Evolutionary conservation across 2,329 filamentous ascomycete genomes (phyloP).

Genomic region (Tympanopsis confertula): DNA sequence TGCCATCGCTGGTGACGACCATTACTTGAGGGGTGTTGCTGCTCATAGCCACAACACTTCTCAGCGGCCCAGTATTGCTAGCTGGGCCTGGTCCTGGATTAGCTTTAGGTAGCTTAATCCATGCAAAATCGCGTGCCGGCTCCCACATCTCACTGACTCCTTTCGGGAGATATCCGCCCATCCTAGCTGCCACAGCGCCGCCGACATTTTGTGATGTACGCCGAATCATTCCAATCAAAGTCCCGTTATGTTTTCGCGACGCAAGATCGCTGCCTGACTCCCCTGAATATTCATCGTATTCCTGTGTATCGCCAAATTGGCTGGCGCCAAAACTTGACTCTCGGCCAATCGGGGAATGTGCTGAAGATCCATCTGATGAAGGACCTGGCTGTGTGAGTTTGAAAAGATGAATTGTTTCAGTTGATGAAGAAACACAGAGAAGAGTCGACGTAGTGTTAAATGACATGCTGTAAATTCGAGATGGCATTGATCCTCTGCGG

Average conservation of each 20-base stretch:
- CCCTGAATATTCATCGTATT: background rate
- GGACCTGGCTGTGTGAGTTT: conserved; percentile 28
- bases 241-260: conserved; percentile 25
- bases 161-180: conserved; percentile 54
- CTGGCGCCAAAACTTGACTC: background rate
- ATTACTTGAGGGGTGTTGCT: conserved; percentile 57
- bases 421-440: conserved; percentile 58
- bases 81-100: conserved; percentile 6
- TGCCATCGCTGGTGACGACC: conserved; percentile 60
- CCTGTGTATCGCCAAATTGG: background rate
- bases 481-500: conserved; percentile 56
- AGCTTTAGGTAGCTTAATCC: conserved; percentile 49
- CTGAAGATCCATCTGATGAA: background rate
- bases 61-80: conserved; percentile 7
- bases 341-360: background rate
- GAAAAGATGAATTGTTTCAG: conserved; percentile 60
- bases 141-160: conserved; percentile 64
- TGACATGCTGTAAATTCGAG: conserved; percentile 59
- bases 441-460: conserved; percentile 62
- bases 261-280: background rate
- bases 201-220: conserved; percentile 59
- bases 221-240: conserved; percentile 52
- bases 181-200: conserved; percentile 47
- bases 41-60: conserved; percentile 55
- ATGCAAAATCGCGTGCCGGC: conserved; percentile 57